Conservation (phyloP, 108 stramenopile genomes). For the Aurantiochytrium sp. region DNA sequence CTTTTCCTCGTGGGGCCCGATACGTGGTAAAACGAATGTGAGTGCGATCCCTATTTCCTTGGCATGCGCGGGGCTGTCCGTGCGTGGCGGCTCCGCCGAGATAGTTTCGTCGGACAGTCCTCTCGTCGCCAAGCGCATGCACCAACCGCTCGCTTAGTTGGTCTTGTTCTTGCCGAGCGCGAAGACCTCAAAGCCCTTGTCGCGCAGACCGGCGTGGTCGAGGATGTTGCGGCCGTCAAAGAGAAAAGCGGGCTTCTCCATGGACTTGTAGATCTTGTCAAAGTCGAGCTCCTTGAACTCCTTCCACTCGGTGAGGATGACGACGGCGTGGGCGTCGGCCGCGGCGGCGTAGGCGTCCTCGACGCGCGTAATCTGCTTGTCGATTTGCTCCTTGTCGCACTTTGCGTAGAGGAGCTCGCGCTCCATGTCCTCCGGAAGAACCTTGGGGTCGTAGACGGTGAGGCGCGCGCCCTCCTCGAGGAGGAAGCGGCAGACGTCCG, state of each 20-base stretch:
- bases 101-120: no score
- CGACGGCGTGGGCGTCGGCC: slow-evolving; percentile 91
- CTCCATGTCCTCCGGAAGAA: slow-evolving; percentile 92
- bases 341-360: slow-evolving; percentile 81
- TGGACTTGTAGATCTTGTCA: slow-evolving; percentile 77
- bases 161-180: slow-evolving; percentile 72
- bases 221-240: slow-evolving; percentile 95
- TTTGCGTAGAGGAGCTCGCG: slow-evolving; percentile 92
- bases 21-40: no score
- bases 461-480: slow-evolving; percentile 85
- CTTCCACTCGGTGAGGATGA: slow-evolving; percentile 97
- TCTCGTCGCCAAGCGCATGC: no score
- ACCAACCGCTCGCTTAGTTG: no score
- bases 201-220: slow-evolving; percentile 77
- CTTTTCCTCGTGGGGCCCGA: no score
- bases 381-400: slow-evolving; percentile 70
- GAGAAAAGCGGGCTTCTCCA: slow-evolving; percentile 97
- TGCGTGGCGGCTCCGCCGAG: no score
- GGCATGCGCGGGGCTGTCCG: no score
- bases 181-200: slow-evolving; percentile 97
- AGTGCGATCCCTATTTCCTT: no score
- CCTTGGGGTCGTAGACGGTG: slow-evolving; percentile 96
- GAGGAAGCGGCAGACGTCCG: slow-evolving; percentile 90
- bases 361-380: slow-evolving; percentile 70
- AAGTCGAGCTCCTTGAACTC: slow-evolving; percentile 86